Evolutionary conservation across 352 stramenopile genomes (phyloP), one percentile per base, ranked within the genome.

Genomic region (Globisporangium nodosum): DNA sequence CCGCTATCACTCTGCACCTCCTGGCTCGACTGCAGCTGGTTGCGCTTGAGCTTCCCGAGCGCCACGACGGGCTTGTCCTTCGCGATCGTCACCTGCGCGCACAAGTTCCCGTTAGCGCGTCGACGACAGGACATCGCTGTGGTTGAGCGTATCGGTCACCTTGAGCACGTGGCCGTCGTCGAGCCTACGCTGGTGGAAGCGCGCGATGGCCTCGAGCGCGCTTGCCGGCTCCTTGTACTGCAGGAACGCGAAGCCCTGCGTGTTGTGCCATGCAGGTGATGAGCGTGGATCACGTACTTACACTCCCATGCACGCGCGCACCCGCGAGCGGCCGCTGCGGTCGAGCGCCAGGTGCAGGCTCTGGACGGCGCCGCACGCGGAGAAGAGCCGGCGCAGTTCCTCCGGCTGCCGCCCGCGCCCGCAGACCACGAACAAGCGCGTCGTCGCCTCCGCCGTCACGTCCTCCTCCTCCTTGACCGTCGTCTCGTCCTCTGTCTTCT

Each of bases 161-260:
- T 90, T 90, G 45, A 92, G 75, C 33, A 90, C 63, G 45, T 91
- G 81, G 33, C 83, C 83, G 55, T 92, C 83, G 7, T 69, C 64
- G 37, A 92, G 68, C 55, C 68, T 76, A 48, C 73, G 73, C 31
- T 77, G 73, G 53, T 92, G 80, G 49, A 90, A 75, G 40, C 73
- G 79, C 21, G 75, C 60, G 54, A 92, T 92, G 9, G 83, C 83
- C 35, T 56, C 62, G 11, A 53, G 46, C 8, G 83, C 81, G 42
- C 80, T 68, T 0, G 54, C 49, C 0, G 70, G 55, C 49, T 88
- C 70, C 53, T 87, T 78, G 46, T 88, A 92, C 49, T 92, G 76
- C 21, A 92, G 50, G 30, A 92, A 92, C 33, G 83, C 83, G 61
- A 92, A 92, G 16, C 83, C 83, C 82, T 88, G 35, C 21, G 24